These are phyloP conservation scores for Pestalotiopsis sp. DNA, from an alignment of 2,329 filamentous ascomycete genomes.

Conservation along the genomic window DNA sequence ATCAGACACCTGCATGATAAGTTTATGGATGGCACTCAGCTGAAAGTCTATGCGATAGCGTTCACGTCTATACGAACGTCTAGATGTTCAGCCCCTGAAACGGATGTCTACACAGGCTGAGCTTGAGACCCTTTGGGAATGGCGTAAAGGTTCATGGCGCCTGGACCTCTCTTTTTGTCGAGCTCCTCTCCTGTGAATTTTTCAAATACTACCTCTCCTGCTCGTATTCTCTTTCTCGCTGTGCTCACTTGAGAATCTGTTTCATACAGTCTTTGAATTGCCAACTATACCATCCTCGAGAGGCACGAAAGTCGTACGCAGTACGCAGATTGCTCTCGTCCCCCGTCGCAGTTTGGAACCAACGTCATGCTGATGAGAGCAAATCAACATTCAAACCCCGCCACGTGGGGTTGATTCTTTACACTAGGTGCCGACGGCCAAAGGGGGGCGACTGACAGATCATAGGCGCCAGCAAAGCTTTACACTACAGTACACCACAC, in stretches of 20 bases:
- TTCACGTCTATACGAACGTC: background rate
- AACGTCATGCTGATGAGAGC: background rate
- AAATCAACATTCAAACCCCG: conserved; percentile 2
- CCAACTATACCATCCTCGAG: background rate
- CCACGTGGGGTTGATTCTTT: conserved; percentile 2
- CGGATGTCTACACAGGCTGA: background rate
- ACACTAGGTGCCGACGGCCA: background rate
- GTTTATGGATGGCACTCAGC: background rate
- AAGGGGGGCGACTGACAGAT: background rate
- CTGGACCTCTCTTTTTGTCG: background rate
- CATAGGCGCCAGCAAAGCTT: background rate
- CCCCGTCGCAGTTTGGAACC: background rate
- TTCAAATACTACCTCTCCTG: background rate
- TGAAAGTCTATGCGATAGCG: background rate
- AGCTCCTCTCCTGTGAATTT: background rate
- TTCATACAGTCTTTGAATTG: background rate
- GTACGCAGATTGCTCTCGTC: background rate
- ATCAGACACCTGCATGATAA: background rate
- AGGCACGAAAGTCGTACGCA: background rate
- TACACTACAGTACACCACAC: background rate
- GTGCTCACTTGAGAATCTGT: background rate
- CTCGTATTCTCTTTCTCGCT: background rate
- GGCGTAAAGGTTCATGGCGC: background rate
- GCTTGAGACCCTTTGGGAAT: background rate
- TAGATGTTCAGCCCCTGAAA: background rate